These are phyloP conservation scores for Aspergillus neotritici DNA, from an alignment of 2,329 filamentous ascomycete genomes.

Conservation along the genomic window DNA sequence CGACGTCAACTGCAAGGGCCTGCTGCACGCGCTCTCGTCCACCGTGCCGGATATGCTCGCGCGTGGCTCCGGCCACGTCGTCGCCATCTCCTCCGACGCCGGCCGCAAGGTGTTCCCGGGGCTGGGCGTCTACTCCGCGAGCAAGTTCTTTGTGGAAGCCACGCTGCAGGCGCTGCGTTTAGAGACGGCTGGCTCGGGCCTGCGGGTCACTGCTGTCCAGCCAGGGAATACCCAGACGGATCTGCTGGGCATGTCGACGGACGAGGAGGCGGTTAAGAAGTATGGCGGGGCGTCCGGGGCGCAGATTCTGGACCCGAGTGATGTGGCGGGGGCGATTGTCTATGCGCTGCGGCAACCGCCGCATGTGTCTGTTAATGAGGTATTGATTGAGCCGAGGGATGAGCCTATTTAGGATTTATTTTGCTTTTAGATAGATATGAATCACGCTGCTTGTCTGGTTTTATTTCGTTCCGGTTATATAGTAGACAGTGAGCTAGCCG, in stretches of 20 bases:
- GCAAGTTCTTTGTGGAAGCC: slow-evolving; percentile 80
- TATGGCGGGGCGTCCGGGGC: slow-evolving; percentile 70
- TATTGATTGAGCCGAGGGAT: slow-evolving; percentile 70
- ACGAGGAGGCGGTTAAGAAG: slow-evolving; percentile 70
- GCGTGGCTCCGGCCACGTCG: slow-evolving; percentile 65
- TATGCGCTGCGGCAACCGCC: slow-evolving; percentile 68
- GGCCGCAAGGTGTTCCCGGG: slow-evolving; percentile 78
- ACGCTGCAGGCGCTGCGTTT: slow-evolving; percentile 69
- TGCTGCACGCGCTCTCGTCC: slow-evolving; percentile 65
- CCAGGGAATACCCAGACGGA: slow-evolving; percentile 73
- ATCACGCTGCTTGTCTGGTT: too few species aligned
- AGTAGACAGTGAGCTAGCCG: too few species aligned
- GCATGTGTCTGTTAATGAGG: slow-evolving; percentile 74
- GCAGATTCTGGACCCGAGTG: slow-evolving; percentile 66
- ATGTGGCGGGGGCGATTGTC: slow-evolving; percentile 67
- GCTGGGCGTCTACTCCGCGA: slow-evolving; percentile 73
- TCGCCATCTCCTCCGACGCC: slow-evolving; percentile 76
- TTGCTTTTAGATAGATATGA: too few species aligned
- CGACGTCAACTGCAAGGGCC: slow-evolving; percentile 80
- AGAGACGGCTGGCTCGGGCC: slow-evolving; percentile 67
- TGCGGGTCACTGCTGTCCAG: slow-evolving; percentile 69
- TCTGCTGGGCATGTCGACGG: slow-evolving; percentile 67
- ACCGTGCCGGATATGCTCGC: slow-evolving; percentile 66
- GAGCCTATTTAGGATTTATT: slow-evolving; percentile 58
- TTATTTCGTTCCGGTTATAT: too few species aligned